phyloP scores from a whole-genome alignment of 202 grass and related monocot genomes.

The Elaeis oleifera region DNA sequence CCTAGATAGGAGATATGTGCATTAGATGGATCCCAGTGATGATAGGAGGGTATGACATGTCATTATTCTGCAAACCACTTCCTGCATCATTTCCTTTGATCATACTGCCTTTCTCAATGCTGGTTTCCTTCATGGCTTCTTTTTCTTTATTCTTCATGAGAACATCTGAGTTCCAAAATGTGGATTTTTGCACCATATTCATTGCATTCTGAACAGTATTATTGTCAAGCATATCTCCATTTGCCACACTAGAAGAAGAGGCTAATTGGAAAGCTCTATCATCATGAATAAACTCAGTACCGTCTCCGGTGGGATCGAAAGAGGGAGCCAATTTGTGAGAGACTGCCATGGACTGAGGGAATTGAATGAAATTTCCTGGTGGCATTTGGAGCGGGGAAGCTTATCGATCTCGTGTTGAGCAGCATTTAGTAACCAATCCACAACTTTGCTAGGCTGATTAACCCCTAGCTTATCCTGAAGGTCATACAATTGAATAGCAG shows the following conservation, averaged over 20 bases:
- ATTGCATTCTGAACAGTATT: too few relatives aligned
- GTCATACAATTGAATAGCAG: conserved; percentile 94
- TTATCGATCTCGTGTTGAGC: conserved; percentile 92
- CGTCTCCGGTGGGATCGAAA: too few relatives aligned
- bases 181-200: too few relatives aligned
- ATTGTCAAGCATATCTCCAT: too few relatives aligned
- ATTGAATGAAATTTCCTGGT: conserved; percentile 30
- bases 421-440: conserved; percentile 77
- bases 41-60: not conserved
- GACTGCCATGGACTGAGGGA: too few relatives aligned
- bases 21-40: conserved; percentile 6
- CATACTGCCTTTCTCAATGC: not conserved
- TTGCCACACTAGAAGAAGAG: too few relatives aligned
- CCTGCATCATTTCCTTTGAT: conserved; percentile 4
- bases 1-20: not conserved
- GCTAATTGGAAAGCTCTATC: too few relatives aligned
- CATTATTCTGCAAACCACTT: not conserved
- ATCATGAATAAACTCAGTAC: too few relatives aligned
- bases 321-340: too few relatives aligned
- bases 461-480: conserved; percentile 84
- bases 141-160: too few relatives aligned
- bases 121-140: not conserved
- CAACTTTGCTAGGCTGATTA: conserved; percentile 88
- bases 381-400: conserved; percentile 72
- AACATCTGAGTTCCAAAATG: too few relatives aligned